These are phyloP conservation scores for Dendrobium nobile DNA, from an alignment of 106 monocot species.

Conservation along the genomic window DNA sequence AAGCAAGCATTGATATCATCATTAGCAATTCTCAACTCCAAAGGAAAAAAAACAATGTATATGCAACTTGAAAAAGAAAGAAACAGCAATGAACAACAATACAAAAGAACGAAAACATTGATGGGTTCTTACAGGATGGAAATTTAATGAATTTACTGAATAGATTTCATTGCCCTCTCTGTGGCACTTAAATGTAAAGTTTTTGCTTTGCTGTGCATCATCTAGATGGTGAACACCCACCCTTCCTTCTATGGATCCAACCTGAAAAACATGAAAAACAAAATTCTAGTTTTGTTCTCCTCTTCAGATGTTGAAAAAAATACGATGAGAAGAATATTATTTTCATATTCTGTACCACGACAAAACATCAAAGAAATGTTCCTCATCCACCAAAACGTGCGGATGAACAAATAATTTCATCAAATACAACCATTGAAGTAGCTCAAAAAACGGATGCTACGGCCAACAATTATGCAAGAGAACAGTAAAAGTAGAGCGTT, in stretches of 20 bases:
- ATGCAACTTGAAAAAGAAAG: neutral
- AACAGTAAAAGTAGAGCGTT: neutral
- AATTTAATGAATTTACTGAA: conserved; percentile 93
- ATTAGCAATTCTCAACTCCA: neutral
- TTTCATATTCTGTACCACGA: neutral
- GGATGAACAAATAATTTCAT: neutral
- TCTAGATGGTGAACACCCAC: conserved; percentile 97
- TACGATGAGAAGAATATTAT: neutral
- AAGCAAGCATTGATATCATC: neutral
- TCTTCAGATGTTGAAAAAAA: conserved; percentile 4
- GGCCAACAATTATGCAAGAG: neutral
- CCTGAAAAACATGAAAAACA: conserved; percentile 34
- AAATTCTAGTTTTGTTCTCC: neutral
- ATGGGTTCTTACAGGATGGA: conserved; percentile 76
- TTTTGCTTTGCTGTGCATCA: conserved; percentile 87
- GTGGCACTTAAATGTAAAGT: conserved; percentile 98
- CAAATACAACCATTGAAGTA: neutral
- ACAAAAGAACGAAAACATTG: neutral
- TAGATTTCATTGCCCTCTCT: conserved; percentile 92
- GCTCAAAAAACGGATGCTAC: neutral
- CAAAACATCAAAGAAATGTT: neutral
- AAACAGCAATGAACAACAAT: neutral
- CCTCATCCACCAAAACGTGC: neutral
- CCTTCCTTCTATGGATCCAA: conserved; percentile 94
- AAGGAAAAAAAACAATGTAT: neutral